These are phyloP conservation scores for Aphanomyces astaci DNA, from an alignment of 352 stramenopile species.

Conservation along the genomic window DNA sequence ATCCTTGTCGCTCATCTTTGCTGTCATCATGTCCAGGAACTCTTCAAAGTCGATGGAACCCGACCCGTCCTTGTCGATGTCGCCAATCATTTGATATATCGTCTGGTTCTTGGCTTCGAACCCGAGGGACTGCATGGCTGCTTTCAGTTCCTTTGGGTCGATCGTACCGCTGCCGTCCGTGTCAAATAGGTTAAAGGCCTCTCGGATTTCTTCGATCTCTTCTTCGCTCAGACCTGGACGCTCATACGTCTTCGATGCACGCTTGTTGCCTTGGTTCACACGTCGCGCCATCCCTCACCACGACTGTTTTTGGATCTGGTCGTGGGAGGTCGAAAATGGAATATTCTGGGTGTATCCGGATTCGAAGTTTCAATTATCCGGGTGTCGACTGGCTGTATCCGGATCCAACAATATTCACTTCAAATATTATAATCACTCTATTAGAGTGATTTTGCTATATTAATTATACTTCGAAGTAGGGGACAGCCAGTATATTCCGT, in stretches of 20 bases:
- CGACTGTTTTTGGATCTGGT: background rate
- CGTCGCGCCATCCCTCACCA: slow-evolving; percentile 18
- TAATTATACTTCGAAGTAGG: no score
- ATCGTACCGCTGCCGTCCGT: slow-evolving; percentile 93
- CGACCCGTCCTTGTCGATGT: slow-evolving; percentile 93
- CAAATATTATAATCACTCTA: no score
- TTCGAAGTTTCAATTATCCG: background rate
- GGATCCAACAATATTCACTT: no score
- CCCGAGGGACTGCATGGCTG: slow-evolving; percentile 92
- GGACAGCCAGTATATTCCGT: no score
- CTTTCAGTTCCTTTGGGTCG: slow-evolving; percentile 93
- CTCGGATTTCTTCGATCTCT: slow-evolving; percentile 92
- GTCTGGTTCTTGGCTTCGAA: slow-evolving; percentile 97
- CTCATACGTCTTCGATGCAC: slow-evolving; percentile 22
- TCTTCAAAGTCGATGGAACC: slow-evolving; percentile 96
- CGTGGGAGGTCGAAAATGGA: background rate
- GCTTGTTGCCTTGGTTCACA: slow-evolving; percentile 23
- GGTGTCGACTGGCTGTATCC: background rate
- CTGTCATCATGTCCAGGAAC: slow-evolving; percentile 97
- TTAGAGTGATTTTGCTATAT: no score
- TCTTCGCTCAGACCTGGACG: slow-evolving; percentile 75
- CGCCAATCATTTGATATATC: slow-evolving; percentile 96
- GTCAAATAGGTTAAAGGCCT: slow-evolving; percentile 97
- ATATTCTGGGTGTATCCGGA: background rate
- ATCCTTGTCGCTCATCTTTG: slow-evolving; percentile 95